These are phyloP conservation scores for Hibiscus syriacus DNA, from an alignment of 345 rosid genomes.

Conservation along the genomic window DNA sequence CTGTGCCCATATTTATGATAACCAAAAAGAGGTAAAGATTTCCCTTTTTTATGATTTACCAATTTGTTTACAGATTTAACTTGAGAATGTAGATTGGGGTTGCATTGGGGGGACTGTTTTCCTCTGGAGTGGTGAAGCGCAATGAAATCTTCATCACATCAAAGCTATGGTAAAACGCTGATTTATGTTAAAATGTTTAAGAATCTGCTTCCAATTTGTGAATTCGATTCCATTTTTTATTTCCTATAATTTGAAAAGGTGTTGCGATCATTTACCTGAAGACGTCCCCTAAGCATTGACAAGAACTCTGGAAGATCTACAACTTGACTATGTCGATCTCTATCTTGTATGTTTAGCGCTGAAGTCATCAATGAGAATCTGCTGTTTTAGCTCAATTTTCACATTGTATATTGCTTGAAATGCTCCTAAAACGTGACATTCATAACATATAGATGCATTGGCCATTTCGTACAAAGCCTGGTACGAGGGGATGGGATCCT, in stretches of 20 bases:
- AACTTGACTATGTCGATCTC: slow-evolving; percentile 45
- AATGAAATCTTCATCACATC: slow-evolving; percentile 41
- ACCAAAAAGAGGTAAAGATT: slow-evolving; percentile 39
- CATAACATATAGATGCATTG: slow-evolving; percentile 35
- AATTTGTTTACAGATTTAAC: not conserved
- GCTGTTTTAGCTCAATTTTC: not conserved
- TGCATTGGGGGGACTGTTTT: slow-evolving; percentile 38
- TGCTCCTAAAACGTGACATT: not conserved
- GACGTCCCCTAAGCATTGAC: slow-evolving; percentile 42
- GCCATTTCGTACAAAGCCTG: slow-evolving; percentile 49
- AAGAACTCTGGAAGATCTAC: slow-evolving; percentile 38
- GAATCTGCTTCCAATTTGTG: not conserved
- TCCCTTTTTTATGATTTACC: not conserved
- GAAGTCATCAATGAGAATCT: not conserved
- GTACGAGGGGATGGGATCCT: slow-evolving; percentile 33
- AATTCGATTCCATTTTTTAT: not conserved
- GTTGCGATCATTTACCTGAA: slow-evolving; percentile 43
- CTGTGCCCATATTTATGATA: slow-evolving; percentile 39
- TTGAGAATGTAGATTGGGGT: slow-evolving; percentile 32
- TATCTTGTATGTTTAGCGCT: slow-evolving; percentile 30
- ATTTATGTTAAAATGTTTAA: not conserved
- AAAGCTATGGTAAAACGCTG: slow-evolving; percentile 30
- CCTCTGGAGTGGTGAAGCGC: slow-evolving; percentile 37
- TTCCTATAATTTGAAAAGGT: slow-evolving; percentile 22
- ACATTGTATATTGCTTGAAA: not conserved